Evolutionary conservation across 2,329 filamentous ascomycete species (phyloP).

Genomic region (Chaetomiaceae sp.): DNA sequence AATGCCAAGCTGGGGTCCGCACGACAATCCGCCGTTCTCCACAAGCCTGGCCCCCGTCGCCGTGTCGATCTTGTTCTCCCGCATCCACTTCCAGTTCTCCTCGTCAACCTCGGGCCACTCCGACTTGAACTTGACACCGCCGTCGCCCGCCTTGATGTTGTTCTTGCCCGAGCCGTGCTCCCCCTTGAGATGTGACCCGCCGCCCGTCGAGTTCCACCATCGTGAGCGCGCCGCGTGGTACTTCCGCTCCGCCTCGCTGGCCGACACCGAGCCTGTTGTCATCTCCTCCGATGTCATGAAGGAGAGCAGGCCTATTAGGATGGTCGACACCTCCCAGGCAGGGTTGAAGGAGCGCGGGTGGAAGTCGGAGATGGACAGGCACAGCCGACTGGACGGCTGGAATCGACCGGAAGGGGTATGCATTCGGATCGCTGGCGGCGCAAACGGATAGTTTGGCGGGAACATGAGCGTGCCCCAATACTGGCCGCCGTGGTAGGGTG

Average conservation of each 20-base stretch:
- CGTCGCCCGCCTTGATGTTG: constrained; percentile 86
- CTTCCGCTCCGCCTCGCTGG: constrained; percentile 68
- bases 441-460: constrained; percentile 93
- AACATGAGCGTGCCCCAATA: constrained; percentile 98
- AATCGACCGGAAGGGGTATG: constrained; percentile 96
- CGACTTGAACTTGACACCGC: constrained; percentile 78
- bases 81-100: constrained; percentile 92
- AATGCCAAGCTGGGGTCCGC: constrained; percentile 53
- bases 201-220: constrained; percentile 97
- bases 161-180: constrained; percentile 54
- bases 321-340: constrained; percentile 96
- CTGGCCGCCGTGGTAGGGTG: constrained; percentile 88
- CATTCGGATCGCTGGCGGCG: constrained; percentile 96
- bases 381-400: constrained; percentile 84
- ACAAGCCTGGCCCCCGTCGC: constrained; percentile 60
- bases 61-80: constrained; percentile 70
- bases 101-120: constrained; percentile 88
- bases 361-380: constrained; percentile 94
- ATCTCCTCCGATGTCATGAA: constrained; percentile 99
- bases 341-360: constrained; percentile 98
- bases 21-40: constrained; percentile 32
- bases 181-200: constrained; percentile 60
- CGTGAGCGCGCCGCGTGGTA: constrained; percentile 69
- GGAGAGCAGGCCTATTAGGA: constrained; percentile 84
- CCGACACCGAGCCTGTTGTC: constrained; percentile 86